Conservation (phyloP, 1,284 basidiomycete species). For the Ganoderma sp. region DNA sequence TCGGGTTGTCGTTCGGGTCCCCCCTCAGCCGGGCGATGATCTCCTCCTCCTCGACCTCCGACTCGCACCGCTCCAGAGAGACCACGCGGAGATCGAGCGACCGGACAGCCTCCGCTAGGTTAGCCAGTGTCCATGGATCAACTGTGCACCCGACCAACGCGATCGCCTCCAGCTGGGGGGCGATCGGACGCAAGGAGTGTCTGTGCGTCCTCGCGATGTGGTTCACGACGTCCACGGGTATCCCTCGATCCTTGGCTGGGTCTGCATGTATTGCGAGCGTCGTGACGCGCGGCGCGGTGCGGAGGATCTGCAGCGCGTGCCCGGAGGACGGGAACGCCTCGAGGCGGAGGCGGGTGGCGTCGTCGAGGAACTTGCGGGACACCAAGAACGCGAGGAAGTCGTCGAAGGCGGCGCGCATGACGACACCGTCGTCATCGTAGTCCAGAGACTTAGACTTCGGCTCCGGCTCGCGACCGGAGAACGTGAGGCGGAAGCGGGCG, state of each 20-base stretch:
- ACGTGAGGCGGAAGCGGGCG: not conserved
- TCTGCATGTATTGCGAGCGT: not conserved
- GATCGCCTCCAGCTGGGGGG: not conserved
- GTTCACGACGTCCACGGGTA: not conserved
- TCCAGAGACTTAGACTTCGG: not conserved
- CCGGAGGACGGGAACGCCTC: not conserved
- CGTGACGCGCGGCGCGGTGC: not conserved
- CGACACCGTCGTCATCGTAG: not conserved
- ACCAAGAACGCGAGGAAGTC: constrained; percentile 1
- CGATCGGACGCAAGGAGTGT: not conserved
- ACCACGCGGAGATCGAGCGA: not conserved
- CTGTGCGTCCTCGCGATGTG: not conserved
- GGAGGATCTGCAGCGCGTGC: not conserved
- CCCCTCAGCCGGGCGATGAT: not conserved
- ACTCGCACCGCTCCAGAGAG: not conserved
- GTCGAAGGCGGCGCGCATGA: not conserved
- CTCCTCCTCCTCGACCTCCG: not conserved
- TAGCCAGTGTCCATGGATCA: not conserved
- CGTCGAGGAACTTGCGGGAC: not conserved
- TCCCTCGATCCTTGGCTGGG: no score
- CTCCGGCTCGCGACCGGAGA: not conserved
- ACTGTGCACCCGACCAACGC: not conserved
- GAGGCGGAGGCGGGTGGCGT: not conserved
- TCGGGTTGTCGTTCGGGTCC: no score
- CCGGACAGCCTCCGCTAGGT: not conserved